Evolutionary conservation across 176 grass and related monocot species (phyloP).

Genomic region (Musa acuminata): DNA sequence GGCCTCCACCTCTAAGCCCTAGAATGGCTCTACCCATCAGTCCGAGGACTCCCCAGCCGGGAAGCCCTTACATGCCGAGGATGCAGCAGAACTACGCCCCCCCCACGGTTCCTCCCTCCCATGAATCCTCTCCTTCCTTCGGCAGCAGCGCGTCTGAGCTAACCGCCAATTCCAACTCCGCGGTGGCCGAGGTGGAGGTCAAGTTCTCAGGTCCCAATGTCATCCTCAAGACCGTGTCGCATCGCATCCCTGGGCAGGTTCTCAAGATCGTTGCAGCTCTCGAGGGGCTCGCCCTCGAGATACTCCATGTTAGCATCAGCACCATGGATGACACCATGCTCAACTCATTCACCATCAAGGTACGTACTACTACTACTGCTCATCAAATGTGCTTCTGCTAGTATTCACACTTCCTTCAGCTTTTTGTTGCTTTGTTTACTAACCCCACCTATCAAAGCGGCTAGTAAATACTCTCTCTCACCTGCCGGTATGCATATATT

Average conservation of each 20-base stretch:
- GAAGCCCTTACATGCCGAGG: slow-evolving; percentile 51
- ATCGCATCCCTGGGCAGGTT: slow-evolving; percentile 39
- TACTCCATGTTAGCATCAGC: slow-evolving; percentile 61
- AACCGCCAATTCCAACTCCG: slow-evolving; percentile 24
- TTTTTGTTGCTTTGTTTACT: no score
- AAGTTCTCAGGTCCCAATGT: slow-evolving; percentile 68
- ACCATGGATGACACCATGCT: slow-evolving; percentile 58
- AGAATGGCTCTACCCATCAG: slow-evolving; percentile 33
- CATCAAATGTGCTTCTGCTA: no score
- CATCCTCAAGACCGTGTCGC: slow-evolving; percentile 60
- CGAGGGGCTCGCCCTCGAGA: slow-evolving; percentile 58
- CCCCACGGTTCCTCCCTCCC: not conserved
- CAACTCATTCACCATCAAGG: slow-evolving; percentile 94
- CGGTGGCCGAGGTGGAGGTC: slow-evolving; percentile 43
- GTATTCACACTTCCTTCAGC: no score
- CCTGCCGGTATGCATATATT: no score
- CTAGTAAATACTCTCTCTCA: no score
- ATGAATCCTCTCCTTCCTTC: slow-evolving; percentile 28
- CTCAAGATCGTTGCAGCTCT: slow-evolving; percentile 66
- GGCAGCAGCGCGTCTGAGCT: slow-evolving; percentile 32
- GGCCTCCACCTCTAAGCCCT: slow-evolving; percentile 22
- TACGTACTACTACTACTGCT: slow-evolving; percentile 10
- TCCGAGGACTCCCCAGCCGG: slow-evolving; percentile 55
- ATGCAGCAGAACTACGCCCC: not conserved
- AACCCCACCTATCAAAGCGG: no score